Percentiles rank a stretch among this genome's conserved stretches.
These are phyloP conservation scores for Didymellaceae sp. DNA, from an alignment of 2,329 filamentous ascomycete species.

Conservation along the genomic window DNA sequence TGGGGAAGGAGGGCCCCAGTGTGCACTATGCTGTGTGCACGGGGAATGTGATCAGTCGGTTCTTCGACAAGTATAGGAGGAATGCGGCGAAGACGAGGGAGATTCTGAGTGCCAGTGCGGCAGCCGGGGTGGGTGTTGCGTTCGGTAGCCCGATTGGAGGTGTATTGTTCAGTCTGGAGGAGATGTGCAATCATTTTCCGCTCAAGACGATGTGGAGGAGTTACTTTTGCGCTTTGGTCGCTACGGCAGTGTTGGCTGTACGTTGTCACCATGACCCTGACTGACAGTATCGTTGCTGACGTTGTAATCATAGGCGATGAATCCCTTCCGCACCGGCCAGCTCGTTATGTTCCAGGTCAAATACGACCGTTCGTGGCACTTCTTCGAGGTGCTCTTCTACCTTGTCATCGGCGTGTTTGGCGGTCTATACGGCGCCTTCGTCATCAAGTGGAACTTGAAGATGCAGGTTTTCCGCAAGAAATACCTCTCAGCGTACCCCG, in stretches of 20 bases:
- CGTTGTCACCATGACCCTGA: slow-evolving; percentile 28
- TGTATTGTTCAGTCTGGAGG: slow-evolving; percentile 94
- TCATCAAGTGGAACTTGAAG: slow-evolving; percentile 96
- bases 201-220: slow-evolving; percentile 97
- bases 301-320: slow-evolving; percentile 71
- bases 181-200: slow-evolving; percentile 96
- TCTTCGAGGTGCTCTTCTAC: slow-evolving; percentile 94
- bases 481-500: slow-evolving; percentile 81
- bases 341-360: slow-evolving; percentile 98
- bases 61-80: slow-evolving; percentile 89
- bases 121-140: slow-evolving; percentile 92
- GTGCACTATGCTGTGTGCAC: slow-evolving; percentile 99
- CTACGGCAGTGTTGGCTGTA: slow-evolving; percentile 84
- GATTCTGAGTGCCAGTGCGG: slow-evolving; percentile 91
- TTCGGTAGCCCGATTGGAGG: slow-evolving; percentile 98
- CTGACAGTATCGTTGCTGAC: not conserved
- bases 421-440: slow-evolving; percentile 91
- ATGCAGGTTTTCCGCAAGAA: slow-evolving; percentile 93
- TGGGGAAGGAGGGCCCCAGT: slow-evolving; percentile 96
- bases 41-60: slow-evolving; percentile 90
- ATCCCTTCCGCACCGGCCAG: slow-evolving; percentile 95
- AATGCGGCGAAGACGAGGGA: slow-evolving; percentile 95
- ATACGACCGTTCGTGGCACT: slow-evolving; percentile 97
- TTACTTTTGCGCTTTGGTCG: slow-evolving; percentile 96
- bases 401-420: slow-evolving; percentile 90